Conservation (phyloP, 805 yeast species). For the Yamadazyma philogaea region DNA sequence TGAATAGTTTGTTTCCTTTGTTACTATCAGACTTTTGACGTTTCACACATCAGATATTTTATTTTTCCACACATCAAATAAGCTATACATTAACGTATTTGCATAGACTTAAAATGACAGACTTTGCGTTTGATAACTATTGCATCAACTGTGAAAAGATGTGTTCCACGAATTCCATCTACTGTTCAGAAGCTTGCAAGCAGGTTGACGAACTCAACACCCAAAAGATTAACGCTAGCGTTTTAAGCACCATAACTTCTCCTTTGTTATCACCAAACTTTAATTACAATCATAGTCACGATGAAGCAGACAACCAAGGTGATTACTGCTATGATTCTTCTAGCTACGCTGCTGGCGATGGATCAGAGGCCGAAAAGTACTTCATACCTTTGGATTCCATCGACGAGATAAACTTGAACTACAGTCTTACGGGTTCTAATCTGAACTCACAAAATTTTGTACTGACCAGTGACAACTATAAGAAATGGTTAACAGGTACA, state of each 20-base stretch:
- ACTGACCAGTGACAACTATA: slow-evolving; percentile 14
- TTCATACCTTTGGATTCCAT: slow-evolving; percentile 10
- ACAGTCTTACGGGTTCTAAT: slow-evolving; percentile 3
- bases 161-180: slow-evolving; percentile 20
- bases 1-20: neutral
- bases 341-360: slow-evolving; percentile 1
- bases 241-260: slow-evolving; percentile 24
- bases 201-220: slow-evolving; percentile 26
- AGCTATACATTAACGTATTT: neutral
- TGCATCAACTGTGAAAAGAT: slow-evolving; percentile 37
- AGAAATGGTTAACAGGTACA: slow-evolving; percentile 16
- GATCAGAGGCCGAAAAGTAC: slow-evolving; percentile 1
- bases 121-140: slow-evolving; percentile 35
- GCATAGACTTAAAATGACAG: slow-evolving; percentile 31
- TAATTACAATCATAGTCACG: slow-evolving; percentile 1
- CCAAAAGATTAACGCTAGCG: slow-evolving; percentile 7
- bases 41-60: neutral
- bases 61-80: neutral
- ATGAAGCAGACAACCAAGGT: neutral
- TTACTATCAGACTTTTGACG: neutral
- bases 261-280: slow-evolving; percentile 32
- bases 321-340: neutral
- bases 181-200: slow-evolving; percentile 33
- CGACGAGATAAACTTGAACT: slow-evolving; percentile 15
- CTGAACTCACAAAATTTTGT: slow-evolving; percentile 3